Evolutionary conservation across 371 early-diverging fungal genomes (phyloP).

Genomic region (Lichtheimia corymbifera): DNA sequence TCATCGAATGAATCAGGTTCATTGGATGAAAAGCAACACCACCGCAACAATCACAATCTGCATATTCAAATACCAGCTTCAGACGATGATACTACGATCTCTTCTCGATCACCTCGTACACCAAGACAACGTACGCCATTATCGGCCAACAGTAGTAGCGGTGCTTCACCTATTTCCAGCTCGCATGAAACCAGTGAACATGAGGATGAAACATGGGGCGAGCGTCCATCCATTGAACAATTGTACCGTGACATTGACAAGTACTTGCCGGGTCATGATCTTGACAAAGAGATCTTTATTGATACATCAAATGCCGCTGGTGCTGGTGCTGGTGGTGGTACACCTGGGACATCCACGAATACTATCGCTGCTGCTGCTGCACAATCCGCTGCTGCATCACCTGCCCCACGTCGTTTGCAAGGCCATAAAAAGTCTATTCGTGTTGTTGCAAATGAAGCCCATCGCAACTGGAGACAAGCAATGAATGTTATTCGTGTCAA

Average conservation of each 20-base stretch:
- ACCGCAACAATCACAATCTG: constrained; percentile 8
- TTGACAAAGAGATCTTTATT: constrained; percentile 76
- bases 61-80: constrained; percentile 20
- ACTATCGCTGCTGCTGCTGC: too few species aligned
- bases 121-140: constrained; percentile 13
- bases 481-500: constrained; percentile 38
- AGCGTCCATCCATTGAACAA: constrained; percentile 72
- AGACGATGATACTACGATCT: constrained; percentile 2
- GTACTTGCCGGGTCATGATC: constrained; percentile 79
- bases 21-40: background rate
- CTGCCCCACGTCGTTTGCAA: constrained; percentile 28
- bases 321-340: too few species aligned
- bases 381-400: constrained; percentile 13
- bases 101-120: constrained; percentile 15
- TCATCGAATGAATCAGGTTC: background rate
- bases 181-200: constrained; percentile 15
- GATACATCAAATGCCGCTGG: constrained; percentile 10
- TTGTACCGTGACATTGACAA: constrained; percentile 73
- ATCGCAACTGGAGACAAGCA: constrained; percentile 41
- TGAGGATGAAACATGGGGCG: constrained; percentile 57
- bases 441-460: constrained; percentile 56
- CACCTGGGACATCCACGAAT: too few species aligned
- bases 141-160: constrained; percentile 6
- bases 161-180: constrained; percentile 7
- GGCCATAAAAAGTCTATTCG: constrained; percentile 65